Evolutionary conservation across 2,329 filamentous ascomycete genomes (phyloP).

Genomic region (Elsinoe arachidis): DNA sequence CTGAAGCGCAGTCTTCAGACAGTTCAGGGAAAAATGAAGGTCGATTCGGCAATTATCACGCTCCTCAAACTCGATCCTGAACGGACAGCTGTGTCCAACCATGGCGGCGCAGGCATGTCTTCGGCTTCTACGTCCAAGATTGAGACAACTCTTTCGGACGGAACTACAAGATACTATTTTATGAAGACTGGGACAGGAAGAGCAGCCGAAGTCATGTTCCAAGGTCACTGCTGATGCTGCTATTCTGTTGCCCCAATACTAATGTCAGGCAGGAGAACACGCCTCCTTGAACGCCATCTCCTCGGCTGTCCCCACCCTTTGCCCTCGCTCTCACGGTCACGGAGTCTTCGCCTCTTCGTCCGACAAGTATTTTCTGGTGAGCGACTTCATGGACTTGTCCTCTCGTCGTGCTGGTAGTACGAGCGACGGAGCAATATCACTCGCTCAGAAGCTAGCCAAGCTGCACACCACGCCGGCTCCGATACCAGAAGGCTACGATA

Average conservation of each 20-base stretch:
- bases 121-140: slow-evolving; percentile 57
- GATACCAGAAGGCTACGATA: slow-evolving; percentile 47
- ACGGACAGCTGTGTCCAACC: slow-evolving; percentile 47
- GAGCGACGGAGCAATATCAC: slow-evolving; percentile 37
- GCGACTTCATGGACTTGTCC: slow-evolving; percentile 68
- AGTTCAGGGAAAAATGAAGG: slow-evolving; percentile 31
- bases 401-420: slow-evolving; percentile 24
- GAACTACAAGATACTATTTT: slow-evolving; percentile 52
- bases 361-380: slow-evolving; percentile 51
- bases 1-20: neutral
- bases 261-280: slow-evolving; percentile 56
- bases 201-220: slow-evolving; percentile 60
- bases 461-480: slow-evolving; percentile 71
- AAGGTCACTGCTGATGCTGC: slow-evolving; percentile 29
- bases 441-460: slow-evolving; percentile 69
- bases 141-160: slow-evolving; percentile 38
- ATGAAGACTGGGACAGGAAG: slow-evolving; percentile 60
- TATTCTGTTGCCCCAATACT: slow-evolving; percentile 18
- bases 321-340: slow-evolving; percentile 65
- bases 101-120: slow-evolving; percentile 58
- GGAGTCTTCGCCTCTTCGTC: slow-evolving; percentile 46
- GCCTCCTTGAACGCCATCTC: slow-evolving; percentile 77
- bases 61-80: slow-evolving; percentile 52
- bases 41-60: slow-evolving; percentile 55
- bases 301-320: slow-evolving; percentile 60